Evolutionary conservation across 164 flowering plant genomes (phyloP).

Genomic region (Tetracentron sinense): DNA sequence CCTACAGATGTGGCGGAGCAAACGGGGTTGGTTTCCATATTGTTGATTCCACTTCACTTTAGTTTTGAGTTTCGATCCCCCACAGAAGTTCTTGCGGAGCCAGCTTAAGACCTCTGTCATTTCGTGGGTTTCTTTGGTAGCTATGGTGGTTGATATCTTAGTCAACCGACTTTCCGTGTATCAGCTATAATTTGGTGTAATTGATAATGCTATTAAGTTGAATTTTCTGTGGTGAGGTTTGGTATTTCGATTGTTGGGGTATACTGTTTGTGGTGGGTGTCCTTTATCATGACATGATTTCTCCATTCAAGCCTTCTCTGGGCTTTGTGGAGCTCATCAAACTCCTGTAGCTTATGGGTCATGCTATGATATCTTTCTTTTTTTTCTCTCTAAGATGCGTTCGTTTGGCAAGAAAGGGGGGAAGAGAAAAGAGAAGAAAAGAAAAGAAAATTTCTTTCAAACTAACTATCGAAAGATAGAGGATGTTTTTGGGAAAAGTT

Average conservation of each 20-base stretch:
- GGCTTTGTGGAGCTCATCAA: conserved; percentile 46
- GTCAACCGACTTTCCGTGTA: conserved; percentile 39
- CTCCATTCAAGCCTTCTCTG: conserved; percentile 38
- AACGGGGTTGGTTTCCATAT: conserved; percentile 40
- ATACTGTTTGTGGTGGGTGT: conserved; percentile 42
- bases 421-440: too few species aligned
- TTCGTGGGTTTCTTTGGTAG: conserved; percentile 36
- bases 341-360: conserved; percentile 42
- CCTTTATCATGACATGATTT: conserved; percentile 49
- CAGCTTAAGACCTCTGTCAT: conserved; percentile 40
- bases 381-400: conserved; percentile 10
- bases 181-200: conserved; percentile 28
- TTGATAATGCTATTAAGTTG: conserved; percentile 34
- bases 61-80: conserved; percentile 38
- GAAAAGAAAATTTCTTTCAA: too few species aligned
- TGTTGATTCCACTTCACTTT: conserved; percentile 48
- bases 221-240: conserved; percentile 50
- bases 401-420: too few species aligned
- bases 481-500: too few species aligned
- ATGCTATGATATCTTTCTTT: conserved; percentile 41
- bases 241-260: conserved; percentile 30
- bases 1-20: conserved; percentile 56
- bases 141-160: conserved; percentile 30
- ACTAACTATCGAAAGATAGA: too few species aligned
- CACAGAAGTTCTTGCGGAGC: conserved; percentile 51